These are phyloP conservation scores for Sabuloglossum arenarium DNA, from an alignment of 495 filamentous ascomycete species.

Conservation along the genomic window DNA sequence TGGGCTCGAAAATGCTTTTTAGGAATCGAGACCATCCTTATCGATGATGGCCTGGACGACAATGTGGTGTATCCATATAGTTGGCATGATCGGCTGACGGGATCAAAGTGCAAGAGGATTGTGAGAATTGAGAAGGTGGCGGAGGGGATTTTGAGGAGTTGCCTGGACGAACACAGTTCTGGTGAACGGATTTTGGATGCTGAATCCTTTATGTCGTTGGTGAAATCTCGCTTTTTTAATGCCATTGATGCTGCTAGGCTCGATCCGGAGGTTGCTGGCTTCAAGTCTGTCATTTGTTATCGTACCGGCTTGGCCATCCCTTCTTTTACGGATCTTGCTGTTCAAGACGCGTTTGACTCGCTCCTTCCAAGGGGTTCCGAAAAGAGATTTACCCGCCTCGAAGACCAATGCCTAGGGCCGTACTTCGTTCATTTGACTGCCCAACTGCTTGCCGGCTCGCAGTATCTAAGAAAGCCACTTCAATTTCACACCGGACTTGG, in stretches of 20 bases:
- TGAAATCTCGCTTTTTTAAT: conserved; percentile 22
- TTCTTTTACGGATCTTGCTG: conserved; percentile 10
- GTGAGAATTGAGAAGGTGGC: conserved; percentile 70
- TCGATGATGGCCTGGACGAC: conserved; percentile 56
- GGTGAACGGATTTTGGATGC: background rate
- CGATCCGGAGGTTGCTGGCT: conserved; percentile 53
- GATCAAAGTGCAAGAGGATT: conserved; percentile 45
- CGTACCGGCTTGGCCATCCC: conserved; percentile 48
- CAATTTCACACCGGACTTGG: conserved; percentile 81
- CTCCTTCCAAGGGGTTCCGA: conserved; percentile 10
- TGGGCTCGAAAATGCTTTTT: conserved; percentile 44
- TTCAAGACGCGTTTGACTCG: conserved; percentile 12
- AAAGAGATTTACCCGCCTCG: conserved; percentile 6
- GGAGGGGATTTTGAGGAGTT: conserved; percentile 32
- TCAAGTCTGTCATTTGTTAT: conserved; percentile 77
- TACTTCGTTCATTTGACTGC: conserved; percentile 43
- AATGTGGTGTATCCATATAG: conserved; percentile 35
- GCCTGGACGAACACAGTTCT: conserved; percentile 14
- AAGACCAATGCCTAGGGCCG: conserved; percentile 24
- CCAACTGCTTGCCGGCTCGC: conserved; percentile 12
- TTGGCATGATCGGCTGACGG: conserved; percentile 53
- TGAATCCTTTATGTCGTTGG: conserved; percentile 9
- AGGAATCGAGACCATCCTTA: conserved; percentile 54
- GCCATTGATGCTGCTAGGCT: conserved; percentile 30
- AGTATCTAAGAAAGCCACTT: conserved; percentile 40